A percentile compares a stretch with the other conserved stretches of the same genome.
Evolutionary conservation across 306 rosid species (phyloP).

Genomic region (Fragaria iinumae): DNA sequence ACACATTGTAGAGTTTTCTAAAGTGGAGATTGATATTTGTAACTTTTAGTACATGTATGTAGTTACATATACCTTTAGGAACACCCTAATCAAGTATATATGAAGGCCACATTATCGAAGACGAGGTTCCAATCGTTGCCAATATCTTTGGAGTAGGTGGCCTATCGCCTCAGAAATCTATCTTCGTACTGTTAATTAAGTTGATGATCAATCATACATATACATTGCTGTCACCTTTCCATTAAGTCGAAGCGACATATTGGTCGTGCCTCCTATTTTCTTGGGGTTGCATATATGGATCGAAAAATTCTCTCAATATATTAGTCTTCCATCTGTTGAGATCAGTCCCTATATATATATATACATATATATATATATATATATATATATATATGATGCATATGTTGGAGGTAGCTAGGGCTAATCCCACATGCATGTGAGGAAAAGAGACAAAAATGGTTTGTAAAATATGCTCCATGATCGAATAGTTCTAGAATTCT

Average conservation of each 20-base stretch:
- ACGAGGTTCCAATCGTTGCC: conserved; percentile 31
- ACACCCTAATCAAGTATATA: not conserved
- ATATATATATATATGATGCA: conserved; percentile 26
- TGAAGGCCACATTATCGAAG: not conserved
- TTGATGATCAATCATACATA: not conserved
- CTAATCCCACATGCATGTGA: conserved; percentile 72
- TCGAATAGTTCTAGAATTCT: conserved; percentile 15
- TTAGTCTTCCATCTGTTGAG: not conserved
- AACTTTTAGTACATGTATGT: too few species aligned
- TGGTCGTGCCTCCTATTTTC: conserved; percentile 32
- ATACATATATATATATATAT: too few species aligned
- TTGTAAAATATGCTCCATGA: conserved; percentile 38
- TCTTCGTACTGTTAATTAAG: not conserved
- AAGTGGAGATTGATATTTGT: too few species aligned
- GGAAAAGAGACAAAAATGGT: conserved; percentile 60
- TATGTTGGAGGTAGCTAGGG: conserved; percentile 25
- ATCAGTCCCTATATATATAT: conserved; percentile 19
- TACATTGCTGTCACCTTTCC: not conserved
- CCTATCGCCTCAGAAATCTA: conserved; percentile 17
- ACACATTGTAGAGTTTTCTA: too few species aligned
- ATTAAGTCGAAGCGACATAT: conserved; percentile 6
- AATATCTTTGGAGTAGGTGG: conserved; percentile 31
- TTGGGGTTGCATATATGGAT: conserved; percentile 20
- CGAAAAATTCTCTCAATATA: not conserved
- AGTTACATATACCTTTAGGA: too few species aligned